Conservation (phyloP, 2,329 filamentous ascomycete species). For the Paecilomyces variotii region DNA sequence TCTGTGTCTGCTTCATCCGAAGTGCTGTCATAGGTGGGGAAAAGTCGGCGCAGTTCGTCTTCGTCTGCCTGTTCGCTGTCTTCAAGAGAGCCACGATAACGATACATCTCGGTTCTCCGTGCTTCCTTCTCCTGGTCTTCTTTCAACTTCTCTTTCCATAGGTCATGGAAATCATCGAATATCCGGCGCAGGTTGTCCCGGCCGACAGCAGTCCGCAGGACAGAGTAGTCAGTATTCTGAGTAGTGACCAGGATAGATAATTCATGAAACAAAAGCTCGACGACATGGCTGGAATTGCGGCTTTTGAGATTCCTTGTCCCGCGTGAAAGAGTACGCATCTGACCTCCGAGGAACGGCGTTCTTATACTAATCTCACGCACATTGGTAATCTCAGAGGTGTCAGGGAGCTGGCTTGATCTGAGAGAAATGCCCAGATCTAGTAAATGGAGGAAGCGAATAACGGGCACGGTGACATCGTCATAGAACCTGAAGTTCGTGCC, state of each 20-base stretch:
- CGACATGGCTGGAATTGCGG: conserved; percentile 16
- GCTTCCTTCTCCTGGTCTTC: conserved; percentile 69
- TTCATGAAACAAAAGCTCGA: conserved; percentile 30
- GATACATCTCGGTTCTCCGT: conserved; percentile 68
- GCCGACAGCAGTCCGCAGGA: conserved; percentile 32
- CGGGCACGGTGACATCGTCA: conserved; percentile 72
- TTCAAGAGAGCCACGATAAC: conserved; percentile 69
- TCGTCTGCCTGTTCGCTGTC: conserved; percentile 67
- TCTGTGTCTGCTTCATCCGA: conserved; percentile 29
- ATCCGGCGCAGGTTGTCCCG: conserved; percentile 55
- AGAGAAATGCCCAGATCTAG: conserved; percentile 68
- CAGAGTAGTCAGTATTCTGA: conserved; percentile 24
- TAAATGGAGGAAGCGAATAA: conserved; percentile 71
- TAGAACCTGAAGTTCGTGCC: conserved; percentile 66
- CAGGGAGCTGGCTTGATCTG: conserved; percentile 24
- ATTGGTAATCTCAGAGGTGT: conserved; percentile 10
- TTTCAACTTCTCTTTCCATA: conserved; percentile 72
- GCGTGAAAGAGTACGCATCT: conserved; percentile 13
- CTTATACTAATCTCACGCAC: conserved; percentile 23
- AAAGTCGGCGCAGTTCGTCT: conserved; percentile 69
- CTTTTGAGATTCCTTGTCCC: conserved; percentile 1
- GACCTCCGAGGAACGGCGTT: conserved; percentile 33
- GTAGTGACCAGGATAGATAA: conserved; percentile 27
- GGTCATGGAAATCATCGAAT: conserved; percentile 64
- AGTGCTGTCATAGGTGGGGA: conserved; percentile 65